Base-by-base conservation (phyloP, 805 yeast species). In the Kodamaea sagamina region DNA sequence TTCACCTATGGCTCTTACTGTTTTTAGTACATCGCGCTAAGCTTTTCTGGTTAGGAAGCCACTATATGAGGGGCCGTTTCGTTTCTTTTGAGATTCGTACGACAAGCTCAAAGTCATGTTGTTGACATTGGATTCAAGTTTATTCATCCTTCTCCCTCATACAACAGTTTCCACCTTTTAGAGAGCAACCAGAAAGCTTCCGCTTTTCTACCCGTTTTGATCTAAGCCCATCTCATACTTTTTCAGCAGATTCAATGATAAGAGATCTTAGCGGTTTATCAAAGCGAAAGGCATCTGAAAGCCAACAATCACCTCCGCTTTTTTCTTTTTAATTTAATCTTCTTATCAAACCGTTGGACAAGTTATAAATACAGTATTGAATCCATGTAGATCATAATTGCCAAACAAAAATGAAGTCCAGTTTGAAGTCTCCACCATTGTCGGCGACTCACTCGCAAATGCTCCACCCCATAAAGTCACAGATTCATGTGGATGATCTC, bases 401-500 rank as follows among this genome's bases (percentile, higher is more conserved):
- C 12, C 35, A 29, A 28, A 27, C 19, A 29, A 29, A 13, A 6
- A 29, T 29, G 34, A 29, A 29, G 11, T 17, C 17, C 34, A 29
- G 11, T 10, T 17, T 37, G 5, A 27, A 18, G 34, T 37, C 41
- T 3, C 41, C 41, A 7, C 9, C 25, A 7, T 7, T 29, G 7
- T 27, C 34, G 8, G 26, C 34, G 3, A 37, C 32, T 12, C 25
- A 19, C 9, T 27, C 24, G 35, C 21, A 16, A 5, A 29, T 29
- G 4, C 34, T 29, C 11, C 41, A 22, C 21, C 41, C 61, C 9
- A 50, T 59, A n/a, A 41, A 27, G 24, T 58, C 63, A 3, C 54
- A 55, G 26, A 48, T 60, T 21, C 48, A 52, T 40, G 72, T 71
- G 21, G 76, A 71, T 43, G 72, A 63, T 42, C 49, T 71, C 43